These are phyloP conservation scores for Arthrobotrys iridis DNA, from an alignment of 2,329 filamentous ascomycete genomes.

Conservation along the genomic window DNA sequence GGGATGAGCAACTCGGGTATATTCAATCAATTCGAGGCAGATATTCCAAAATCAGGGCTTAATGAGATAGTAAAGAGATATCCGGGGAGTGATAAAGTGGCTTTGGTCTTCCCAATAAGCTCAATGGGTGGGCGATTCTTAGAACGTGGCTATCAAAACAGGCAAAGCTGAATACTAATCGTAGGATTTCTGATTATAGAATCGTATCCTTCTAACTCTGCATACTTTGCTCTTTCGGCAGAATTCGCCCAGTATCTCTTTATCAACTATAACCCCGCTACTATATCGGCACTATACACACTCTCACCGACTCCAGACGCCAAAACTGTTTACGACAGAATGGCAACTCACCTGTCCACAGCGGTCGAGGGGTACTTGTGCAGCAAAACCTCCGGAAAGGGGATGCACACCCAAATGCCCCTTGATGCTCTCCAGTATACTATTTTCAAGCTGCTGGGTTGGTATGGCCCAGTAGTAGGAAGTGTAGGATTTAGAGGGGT, in stretches of 20 bases:
- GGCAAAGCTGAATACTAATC: neutral
- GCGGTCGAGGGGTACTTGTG: slow-evolving; percentile 12
- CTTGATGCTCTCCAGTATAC: slow-evolving; percentile 4
- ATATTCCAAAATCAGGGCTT: slow-evolving; percentile 5
- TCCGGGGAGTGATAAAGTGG: neutral
- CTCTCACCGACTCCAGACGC: neutral
- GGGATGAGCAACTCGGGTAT: slow-evolving; percentile 1
- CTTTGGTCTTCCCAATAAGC: neutral
- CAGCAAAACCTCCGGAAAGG: slow-evolving; percentile 1
- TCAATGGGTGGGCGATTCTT: neutral
- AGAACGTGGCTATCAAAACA: neutral
- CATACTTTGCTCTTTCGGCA: slow-evolving; percentile 13
- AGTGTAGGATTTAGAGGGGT: slow-evolving; percentile 1
- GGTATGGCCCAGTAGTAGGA: neutral
- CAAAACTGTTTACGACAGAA: slow-evolving; percentile 19
- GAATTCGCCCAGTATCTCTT: slow-evolving; percentile 46
- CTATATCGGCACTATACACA: slow-evolving; percentile 23
- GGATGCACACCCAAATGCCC: neutral
- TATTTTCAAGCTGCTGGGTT: neutral
- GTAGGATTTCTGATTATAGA: neutral
- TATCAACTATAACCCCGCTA: slow-evolving; percentile 11
- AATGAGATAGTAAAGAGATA: neutral
- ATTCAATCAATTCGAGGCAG: slow-evolving; percentile 4
- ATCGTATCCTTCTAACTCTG: neutral
- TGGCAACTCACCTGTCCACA: slow-evolving; percentile 3